Base-by-base conservation (phyloP, 129 eudicot species). In the Lonicera japonica region DNA sequence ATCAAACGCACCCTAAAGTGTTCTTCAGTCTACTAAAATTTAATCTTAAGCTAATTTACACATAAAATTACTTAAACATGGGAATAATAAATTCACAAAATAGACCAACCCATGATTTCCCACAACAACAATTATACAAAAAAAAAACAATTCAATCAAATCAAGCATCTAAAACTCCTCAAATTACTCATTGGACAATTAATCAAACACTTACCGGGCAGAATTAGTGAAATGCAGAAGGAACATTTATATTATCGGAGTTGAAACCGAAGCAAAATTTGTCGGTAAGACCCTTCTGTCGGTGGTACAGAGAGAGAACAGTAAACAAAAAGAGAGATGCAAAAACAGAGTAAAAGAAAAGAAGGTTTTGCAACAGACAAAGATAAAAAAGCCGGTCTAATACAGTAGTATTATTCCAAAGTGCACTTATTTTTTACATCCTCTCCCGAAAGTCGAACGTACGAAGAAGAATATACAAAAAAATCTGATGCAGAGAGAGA, bases 401-500 rank as follows among this genome's bases (percentile, higher is more conserved):
- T n/a, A n/a, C n/a, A n/a, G n/a, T n/a, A n/a, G n/a, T n/a, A n/a
- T n/a, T n/a, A n/a, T n/a, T n/a, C n/a, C n/a, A n/a, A n/a, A n/a
- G n/a, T n/a, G n/a, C n/a, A n/a, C n/a, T 34, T 71, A 22, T 61
- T 45, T 13, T 47, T 22, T 21, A 22, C 38, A 21, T 69, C 19
- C 41, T 17, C 58, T n/a, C 40, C 63, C 46, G 56, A 66, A 68
- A 61, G 19, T 52, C 47, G 45, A 60, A 71, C 64, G 58, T 41
- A 43, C 21, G 21, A 66, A 67, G 21, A 66, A 67, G 62, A 53
- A 53, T 40, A 61, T 61, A 36, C 46, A 45, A 61, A 53, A 61
- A 53, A 61, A 45, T 14, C 54, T n/a, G 11, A 61, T 12, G 14
- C 39, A 57, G 61, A 34, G 66, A 69, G 36, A 29, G 36, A 29